Conservation (phyloP, 805 yeast genomes). For the Ogataea trehaloabstinens region DNA sequence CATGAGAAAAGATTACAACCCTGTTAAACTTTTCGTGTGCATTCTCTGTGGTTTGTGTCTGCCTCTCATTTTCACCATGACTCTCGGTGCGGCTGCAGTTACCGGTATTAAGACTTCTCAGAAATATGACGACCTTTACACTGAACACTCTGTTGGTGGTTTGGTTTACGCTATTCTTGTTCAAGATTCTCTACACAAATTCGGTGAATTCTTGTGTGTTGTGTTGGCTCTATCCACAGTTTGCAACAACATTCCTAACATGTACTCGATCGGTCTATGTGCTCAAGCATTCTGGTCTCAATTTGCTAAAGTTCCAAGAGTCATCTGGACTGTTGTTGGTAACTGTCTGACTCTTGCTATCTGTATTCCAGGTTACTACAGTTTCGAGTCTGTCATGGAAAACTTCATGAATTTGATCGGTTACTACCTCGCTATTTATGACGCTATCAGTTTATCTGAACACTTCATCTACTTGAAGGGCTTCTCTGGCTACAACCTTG, state of each 20-base stretch:
- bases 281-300: slow-evolving; percentile 83
- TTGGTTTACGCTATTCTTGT: slow-evolving; percentile 76
- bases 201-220: slow-evolving; percentile 89
- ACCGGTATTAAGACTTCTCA: slow-evolving; percentile 55
- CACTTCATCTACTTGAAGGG: slow-evolving; percentile 77
- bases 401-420: slow-evolving; percentile 91
- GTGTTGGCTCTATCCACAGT: slow-evolving; percentile 81
- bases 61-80: slow-evolving; percentile 72
- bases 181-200: slow-evolving; percentile 76
- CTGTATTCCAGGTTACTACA: slow-evolving; percentile 83
- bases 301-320: slow-evolving; percentile 74
- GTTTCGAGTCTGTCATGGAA: slow-evolving; percentile 68
- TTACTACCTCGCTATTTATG: slow-evolving; percentile 86
- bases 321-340: slow-evolving; percentile 76
- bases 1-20: slow-evolving; percentile 65
- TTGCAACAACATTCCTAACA: slow-evolving; percentile 89
- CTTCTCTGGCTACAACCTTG: slow-evolving; percentile 58
- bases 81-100: slow-evolving; percentile 84
- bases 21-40: slow-evolving; percentile 58
- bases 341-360: slow-evolving; percentile 78
- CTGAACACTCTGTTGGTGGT: slow-evolving; percentile 69
- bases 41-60: slow-evolving; percentile 61
- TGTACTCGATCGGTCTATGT: slow-evolving; percentile 86
- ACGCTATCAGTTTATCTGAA: slow-evolving; percentile 72
- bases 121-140: slow-evolving; percentile 51